These are phyloP conservation scores for Raphidocelis subcapitata DNA, from an alignment of 139 green algal genomes.

Conservation along the genomic window DNA sequence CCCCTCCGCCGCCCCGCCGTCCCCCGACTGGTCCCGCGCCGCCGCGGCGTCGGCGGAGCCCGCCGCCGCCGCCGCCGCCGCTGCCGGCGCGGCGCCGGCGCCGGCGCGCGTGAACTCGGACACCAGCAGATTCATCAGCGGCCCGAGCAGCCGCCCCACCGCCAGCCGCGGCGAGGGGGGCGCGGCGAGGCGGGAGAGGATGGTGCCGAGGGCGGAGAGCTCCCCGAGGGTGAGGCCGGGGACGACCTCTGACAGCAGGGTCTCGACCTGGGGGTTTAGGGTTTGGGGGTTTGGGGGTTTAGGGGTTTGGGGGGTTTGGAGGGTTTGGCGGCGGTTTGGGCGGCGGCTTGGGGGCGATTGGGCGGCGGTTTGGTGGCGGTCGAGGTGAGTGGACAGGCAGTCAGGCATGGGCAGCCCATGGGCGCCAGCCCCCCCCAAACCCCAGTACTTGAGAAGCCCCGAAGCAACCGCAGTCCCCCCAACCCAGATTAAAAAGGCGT, in stretches of 20 bases:
- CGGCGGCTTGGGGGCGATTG: too few species aligned
- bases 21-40: not conserved
- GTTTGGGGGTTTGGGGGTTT: too few species aligned
- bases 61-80: not conserved
- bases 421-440: too few species aligned
- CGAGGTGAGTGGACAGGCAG: too few species aligned
- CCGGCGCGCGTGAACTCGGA: not conserved
- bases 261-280: constrained; percentile 1
- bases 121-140: not conserved
- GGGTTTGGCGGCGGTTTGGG: too few species aligned
- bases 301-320: too few species aligned
- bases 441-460: too few species aligned
- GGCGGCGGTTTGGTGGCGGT: too few species aligned
- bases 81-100: not conserved
- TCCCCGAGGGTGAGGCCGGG: constrained; percentile 64
- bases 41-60: not conserved
- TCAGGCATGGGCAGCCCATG: too few species aligned
- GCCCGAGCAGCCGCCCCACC: constrained; percentile 51
- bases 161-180: constrained; percentile 27
- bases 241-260: constrained; percentile 19
- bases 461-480: too few species aligned
- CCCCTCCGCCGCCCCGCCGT: too few species aligned
- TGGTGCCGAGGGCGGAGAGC: constrained; percentile 72
- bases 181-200: constrained; percentile 41
- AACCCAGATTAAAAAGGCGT: too few species aligned